Evolutionary conservation across 768 basidiomycete genomes (phyloP).

Genomic region (Lentinus tigrinus): DNA sequence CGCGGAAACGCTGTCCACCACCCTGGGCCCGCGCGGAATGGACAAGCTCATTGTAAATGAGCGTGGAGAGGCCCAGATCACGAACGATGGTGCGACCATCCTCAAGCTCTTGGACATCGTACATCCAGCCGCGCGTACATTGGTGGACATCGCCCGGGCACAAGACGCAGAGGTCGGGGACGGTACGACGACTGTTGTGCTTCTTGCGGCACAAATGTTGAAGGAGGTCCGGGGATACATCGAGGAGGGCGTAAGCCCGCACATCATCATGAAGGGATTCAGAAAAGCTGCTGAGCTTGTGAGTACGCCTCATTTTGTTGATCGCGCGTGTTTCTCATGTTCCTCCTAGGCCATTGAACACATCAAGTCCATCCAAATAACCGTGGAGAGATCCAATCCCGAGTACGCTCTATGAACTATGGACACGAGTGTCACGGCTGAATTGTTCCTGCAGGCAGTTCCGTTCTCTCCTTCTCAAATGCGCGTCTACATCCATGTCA

Average conservation of each 20-base stretch:
- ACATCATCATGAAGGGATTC: constrained; percentile 97
- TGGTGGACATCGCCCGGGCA: constrained; percentile 97
- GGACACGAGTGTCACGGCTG: not conserved
- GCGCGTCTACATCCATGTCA: constrained; percentile 99
- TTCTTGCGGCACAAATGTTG: constrained; percentile 90
- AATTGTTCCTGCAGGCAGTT: constrained; percentile 59
- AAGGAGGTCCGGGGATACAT: constrained; percentile 91
- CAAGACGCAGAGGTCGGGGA: constrained; percentile 99
- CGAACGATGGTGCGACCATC: constrained; percentile 99
- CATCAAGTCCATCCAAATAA: constrained; percentile 87
- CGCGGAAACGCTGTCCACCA: constrained; percentile 86
- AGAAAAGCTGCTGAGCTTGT: constrained; percentile 85
- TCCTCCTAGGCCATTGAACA: constrained; percentile 69
- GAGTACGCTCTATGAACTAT: constrained; percentile 52
- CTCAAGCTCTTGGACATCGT: constrained; percentile 96
- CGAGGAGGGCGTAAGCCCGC: constrained; percentile 96
- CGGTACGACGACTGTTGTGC: constrained; percentile 94
- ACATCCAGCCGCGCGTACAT: constrained; percentile 95
- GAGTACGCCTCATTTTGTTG: constrained; percentile 28
- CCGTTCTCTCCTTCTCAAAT: constrained; percentile 91
- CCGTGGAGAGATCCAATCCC: constrained; percentile 85
- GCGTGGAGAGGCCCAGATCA: constrained; percentile 95
- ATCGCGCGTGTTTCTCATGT: not conserved
- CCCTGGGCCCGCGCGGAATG: constrained; percentile 98
- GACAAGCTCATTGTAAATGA: constrained; percentile 96